These are phyloP conservation scores for Mucor indicus DNA, from an alignment of 371 early-diverging fungal genomes.

Conservation along the genomic window DNA sequence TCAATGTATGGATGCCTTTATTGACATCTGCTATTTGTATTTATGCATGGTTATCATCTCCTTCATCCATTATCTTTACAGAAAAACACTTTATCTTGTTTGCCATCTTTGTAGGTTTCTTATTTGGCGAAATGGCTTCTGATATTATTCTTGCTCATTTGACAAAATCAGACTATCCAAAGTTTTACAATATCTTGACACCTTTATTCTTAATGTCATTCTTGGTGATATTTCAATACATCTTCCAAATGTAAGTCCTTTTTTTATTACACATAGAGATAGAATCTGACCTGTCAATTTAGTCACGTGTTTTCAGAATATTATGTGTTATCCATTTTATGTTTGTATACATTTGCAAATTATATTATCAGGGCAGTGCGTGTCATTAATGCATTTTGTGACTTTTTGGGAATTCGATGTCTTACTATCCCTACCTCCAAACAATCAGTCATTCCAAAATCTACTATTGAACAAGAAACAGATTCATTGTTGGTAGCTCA, in stretches of 20 bases:
- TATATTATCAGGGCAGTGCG: conserved; percentile 79
- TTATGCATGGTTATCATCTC: conserved; percentile 68
- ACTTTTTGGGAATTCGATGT: conserved; percentile 79
- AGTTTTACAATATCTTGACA: conserved; percentile 33
- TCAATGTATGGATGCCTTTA: conserved; percentile 47
- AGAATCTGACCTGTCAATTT: too few relatives aligned
- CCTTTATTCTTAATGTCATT: conserved; percentile 1
- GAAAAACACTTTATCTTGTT: conserved; percentile 72
- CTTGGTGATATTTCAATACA: not conserved
- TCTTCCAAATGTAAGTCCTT: not conserved
- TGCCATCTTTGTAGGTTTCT: conserved; percentile 67
- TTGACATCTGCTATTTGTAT: conserved; percentile 49
- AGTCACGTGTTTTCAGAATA: conserved; percentile 6
- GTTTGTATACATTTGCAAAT: conserved; percentile 53
- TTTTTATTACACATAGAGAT: not conserved
- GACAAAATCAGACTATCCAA: conserved; percentile 77
- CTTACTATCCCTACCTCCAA: conserved; percentile 62
- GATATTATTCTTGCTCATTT: conserved; percentile 89
- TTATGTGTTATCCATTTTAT: not conserved
- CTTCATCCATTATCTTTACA: conserved; percentile 55
- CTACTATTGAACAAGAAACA: conserved; percentile 15
- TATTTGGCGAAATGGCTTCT: conserved; percentile 88
- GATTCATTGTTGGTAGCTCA: conserved; percentile 20
- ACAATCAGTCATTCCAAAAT: conserved; percentile 6
- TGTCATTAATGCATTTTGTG: conserved; percentile 85